Base-by-base conservation (phyloP, 116 monocot genomes). In the Posidonia oceanica region DNA sequence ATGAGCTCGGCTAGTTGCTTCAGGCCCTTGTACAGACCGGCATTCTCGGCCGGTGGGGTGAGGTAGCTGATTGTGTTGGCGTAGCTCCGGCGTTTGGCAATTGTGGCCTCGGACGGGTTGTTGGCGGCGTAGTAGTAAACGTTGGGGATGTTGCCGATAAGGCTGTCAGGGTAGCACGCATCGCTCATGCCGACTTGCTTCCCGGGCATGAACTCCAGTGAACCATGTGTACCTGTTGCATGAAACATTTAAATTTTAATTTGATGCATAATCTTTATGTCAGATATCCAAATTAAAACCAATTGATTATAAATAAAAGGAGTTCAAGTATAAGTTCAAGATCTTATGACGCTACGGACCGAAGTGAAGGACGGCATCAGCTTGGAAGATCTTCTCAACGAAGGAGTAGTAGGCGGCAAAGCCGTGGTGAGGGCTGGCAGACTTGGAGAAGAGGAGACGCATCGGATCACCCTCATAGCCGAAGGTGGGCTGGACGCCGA, bases 101-200 rank as follows among this genome's bases (percentile, higher is more conserved):
- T 85, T 42, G 98, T 93, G 13, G 98, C 98, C 73, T 99, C 98
- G 0, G 98, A 99, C 0, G 98, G 98, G 74, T 99, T 99, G 81
- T 99, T 99, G 5, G 98, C 98, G 2, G 98, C 93, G 72, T 99
- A 99, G 72, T 90, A 99, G 72, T 99, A 99, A 55, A 99, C 84
- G 71, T 99, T 99, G 7, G 98, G 98, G 54, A 93, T 93, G 83
- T 90, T 99, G 4, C 98, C 98, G 20, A 99, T 99, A 44, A 99
- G 86, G 61, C 90, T 90, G 74, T 99, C 98, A 1, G 98, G 98
- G 39, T 81, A 99, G 81, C 98, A 99, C 0, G 66, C 88, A 37
- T 99, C 98, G 70, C 98, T 99, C 98, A 99, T 99, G 3, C 93
- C 98, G 7, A 99, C 98, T 72, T 99, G 98, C 75, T 99, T 99